Conservation (phyloP, 345 rosid species). For the Populus alba region DNA sequence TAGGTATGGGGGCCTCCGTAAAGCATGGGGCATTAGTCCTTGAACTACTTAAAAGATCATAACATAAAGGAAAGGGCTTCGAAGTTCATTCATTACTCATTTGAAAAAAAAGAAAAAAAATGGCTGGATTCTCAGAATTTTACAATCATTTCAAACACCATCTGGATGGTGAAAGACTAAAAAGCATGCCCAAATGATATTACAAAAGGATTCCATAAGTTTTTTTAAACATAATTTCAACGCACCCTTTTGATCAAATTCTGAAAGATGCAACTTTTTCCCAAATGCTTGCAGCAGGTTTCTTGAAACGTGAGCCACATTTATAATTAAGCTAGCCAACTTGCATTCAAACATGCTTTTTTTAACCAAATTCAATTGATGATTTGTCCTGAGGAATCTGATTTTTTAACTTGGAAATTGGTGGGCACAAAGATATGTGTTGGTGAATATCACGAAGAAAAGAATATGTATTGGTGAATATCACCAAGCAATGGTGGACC, state of each 20-base stretch:
- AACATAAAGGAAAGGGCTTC: neutral
- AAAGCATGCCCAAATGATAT: neutral
- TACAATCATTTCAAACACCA: neutral
- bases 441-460: neutral
- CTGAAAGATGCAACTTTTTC: neutral
- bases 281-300: neutral
- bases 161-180: neutral
- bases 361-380: neutral
- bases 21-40: no score
- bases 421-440: neutral
- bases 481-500: neutral
- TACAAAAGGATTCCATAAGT: neutral
- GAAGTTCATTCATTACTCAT: no score
- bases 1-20: neutral
- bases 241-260: neutral
- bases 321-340: neutral
- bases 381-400: neutral
- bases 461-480: neutral
- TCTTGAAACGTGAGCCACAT: neutral
- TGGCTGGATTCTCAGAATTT: neutral
- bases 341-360: neutral
- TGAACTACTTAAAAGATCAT: neutral
- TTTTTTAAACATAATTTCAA: neutral
- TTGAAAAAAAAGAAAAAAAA: no score
- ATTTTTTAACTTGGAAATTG: neutral